Base-by-base conservation (phyloP, 441 rosid genomes). In the Flueggea neowawraea region DNA sequence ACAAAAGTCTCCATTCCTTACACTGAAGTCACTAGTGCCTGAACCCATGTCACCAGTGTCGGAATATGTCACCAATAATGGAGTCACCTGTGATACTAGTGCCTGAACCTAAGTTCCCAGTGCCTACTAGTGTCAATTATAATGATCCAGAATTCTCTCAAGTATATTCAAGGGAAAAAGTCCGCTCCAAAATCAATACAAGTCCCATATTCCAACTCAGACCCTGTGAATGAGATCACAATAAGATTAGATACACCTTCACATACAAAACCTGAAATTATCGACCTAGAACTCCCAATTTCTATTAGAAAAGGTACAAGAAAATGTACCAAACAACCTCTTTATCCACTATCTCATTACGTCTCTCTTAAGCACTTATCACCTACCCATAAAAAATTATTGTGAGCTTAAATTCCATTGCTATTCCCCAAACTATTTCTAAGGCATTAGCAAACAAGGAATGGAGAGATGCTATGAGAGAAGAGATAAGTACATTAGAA, bases 311-410 rank as follows among this genome's bases (percentile, higher is more conserved):
- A 33, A 50, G 44, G 70, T 10, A 66, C 51, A 4, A 51, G 44
- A 52, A 53, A 17, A 14, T 66, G 64, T 56, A 58, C 70, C 0
- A 66, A 58, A 3, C 11, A 17, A 28, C 64, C 64, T 10, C 12
- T 58, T 4, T 52, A 66, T 52, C 64, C 53, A 15, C 6, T 58
- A 9, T 28, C 59, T 8, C 51, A 66, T 7, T 48, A 12, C 43
- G 61, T 59, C 1, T 66, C 59, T 8, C 52, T 36, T 52, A 36
- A 66, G n/a, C 13, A 6, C 0, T 22, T 66, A 3, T 52, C 58
- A 12, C 39, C 58, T 32, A 11, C 54, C 7, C 47, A 58, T 31
- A 58, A n/a, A 52, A 52, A 41, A 2, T 64, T 31, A 12, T 58
- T 6, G 6, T 8, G n/a, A 31, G 16, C 33, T 16, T 66, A 32